Conservation (phyloP, 208 protist genomes). For the Acanthamoeba lenticulata region DNA sequence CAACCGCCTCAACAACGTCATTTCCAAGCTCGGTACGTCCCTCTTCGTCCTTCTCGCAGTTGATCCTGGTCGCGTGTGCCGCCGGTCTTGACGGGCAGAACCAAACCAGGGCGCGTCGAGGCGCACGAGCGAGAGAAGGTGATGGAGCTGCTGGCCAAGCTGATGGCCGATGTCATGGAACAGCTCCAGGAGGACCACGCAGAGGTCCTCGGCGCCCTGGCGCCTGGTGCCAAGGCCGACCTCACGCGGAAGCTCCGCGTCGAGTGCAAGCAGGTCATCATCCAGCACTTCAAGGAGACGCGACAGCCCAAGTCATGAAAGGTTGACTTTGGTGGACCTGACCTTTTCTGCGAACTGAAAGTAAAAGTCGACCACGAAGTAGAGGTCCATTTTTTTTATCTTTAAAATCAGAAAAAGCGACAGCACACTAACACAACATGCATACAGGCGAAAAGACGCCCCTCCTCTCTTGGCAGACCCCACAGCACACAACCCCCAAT, state of each 20-base stretch:
- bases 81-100: not conserved
- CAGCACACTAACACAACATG: no score
- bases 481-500: no score
- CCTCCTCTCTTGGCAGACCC: no score
- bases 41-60: no score
- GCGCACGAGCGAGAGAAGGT: not conserved
- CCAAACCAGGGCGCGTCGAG: not conserved
- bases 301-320: not conserved
- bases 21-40: constrained; percentile 18
- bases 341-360: not conserved
- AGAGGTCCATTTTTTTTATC: not conserved
- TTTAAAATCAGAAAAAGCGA: no score
- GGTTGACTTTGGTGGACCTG: not conserved
- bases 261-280: not conserved
- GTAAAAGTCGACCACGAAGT: no score
- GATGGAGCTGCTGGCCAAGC: constrained; percentile 4
- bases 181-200: not conserved
- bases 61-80: not conserved
- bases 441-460: no score
- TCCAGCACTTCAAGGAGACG: constrained; percentile 12
- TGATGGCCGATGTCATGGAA: not conserved
- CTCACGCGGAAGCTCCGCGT: not conserved
- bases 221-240: not conserved
- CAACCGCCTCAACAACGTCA: constrained; percentile 29
- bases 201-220: not conserved